Conservation (phyloP, 176 grass and related monocot genomes). For the Carex myosuroides region DNA sequence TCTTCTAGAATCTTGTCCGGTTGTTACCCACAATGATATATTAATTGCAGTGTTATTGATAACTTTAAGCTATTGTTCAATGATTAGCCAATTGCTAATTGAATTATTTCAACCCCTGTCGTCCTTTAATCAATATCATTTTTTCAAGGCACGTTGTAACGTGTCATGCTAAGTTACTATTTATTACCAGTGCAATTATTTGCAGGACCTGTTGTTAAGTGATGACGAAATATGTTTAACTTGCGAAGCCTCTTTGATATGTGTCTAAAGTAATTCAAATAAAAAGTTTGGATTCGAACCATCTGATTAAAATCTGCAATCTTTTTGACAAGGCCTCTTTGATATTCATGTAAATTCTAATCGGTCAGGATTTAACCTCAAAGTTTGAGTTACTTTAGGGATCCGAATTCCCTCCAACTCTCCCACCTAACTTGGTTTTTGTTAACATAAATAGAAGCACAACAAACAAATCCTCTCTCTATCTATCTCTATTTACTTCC, state of each 20-base stretch:
- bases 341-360: no score
- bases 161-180: not conserved
- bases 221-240: not conserved
- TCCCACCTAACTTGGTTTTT: not conserved
- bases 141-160: not conserved
- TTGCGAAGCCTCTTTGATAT: no score
- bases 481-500: not conserved
- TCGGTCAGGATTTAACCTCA: no score
- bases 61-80: not conserved
- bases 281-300: no score
- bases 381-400: no score
- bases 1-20: not conserved
- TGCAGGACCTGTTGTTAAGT: not conserved
- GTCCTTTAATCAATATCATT: not conserved
- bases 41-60: not conserved
- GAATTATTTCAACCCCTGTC: not conserved
- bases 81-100: not conserved
- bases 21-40: not conserved
- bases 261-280: no score
- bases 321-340: no score
- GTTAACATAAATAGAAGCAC: conserved; percentile 9
- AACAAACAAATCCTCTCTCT: not conserved
- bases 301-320: no score
- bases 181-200: not conserved
- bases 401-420: not conserved